Conservation (phyloP, 164 flowering plant species). For the Chloranthus sessilifolius region DNA sequence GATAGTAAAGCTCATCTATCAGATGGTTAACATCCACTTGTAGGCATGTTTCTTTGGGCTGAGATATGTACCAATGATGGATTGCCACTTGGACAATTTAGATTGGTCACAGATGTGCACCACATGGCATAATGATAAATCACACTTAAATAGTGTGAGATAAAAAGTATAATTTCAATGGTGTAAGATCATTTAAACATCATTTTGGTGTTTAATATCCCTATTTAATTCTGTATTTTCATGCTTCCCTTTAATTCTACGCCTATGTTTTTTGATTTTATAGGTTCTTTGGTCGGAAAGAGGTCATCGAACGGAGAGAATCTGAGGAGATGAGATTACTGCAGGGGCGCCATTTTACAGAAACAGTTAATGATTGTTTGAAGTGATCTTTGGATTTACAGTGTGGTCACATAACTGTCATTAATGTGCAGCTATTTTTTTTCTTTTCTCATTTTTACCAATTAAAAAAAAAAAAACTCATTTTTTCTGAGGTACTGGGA, state of each 20-base stretch:
- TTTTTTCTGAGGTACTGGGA: neutral
- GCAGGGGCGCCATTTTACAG: neutral
- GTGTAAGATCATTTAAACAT: too few relatives aligned
- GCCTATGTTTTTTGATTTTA: neutral
- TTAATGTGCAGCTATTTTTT: neutral
- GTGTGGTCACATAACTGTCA: neutral
- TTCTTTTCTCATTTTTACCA: too few relatives aligned
- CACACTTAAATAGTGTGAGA: too few relatives aligned
- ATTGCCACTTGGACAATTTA: too few relatives aligned
- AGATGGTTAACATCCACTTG: too few relatives aligned
- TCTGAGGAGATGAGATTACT: neutral
- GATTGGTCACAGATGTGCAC: too few relatives aligned
- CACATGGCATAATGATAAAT: too few relatives aligned
- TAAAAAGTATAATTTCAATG: too few relatives aligned
- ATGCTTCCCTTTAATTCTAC: neutral
- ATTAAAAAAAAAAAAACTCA: too few relatives aligned
- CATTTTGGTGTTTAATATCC: neutral
- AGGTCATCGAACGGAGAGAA: neutral
- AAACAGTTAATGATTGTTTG: neutral
- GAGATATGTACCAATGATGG: too few relatives aligned
- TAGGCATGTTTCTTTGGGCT: too few relatives aligned
- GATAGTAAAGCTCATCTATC: too few relatives aligned
- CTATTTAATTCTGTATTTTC: neutral
- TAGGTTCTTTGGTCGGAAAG: neutral
- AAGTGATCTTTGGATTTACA: constrained; percentile 1